Evolutionary conservation across 306 rosid species (phyloP).

Genomic region (Sphenostylis stenocarpa): DNA sequence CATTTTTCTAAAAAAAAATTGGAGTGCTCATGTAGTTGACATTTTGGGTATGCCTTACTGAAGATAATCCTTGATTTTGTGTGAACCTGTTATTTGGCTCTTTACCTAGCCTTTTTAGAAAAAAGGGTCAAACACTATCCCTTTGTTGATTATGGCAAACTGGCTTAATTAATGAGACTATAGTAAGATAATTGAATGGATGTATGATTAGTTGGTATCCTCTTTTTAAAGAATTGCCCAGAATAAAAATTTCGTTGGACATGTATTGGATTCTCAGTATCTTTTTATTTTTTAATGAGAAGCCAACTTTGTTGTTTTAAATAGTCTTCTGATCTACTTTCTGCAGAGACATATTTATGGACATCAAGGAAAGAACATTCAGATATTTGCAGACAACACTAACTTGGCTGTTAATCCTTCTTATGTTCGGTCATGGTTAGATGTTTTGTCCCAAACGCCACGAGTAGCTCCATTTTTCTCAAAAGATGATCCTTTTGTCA

Average conservation of each 20-base stretch:
- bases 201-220: not conserved
- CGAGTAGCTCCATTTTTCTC: conserved; percentile 94
- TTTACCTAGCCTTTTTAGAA: too few relatives aligned
- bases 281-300: not conserved
- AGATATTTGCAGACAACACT: conserved; percentile 79
- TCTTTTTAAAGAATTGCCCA: not conserved
- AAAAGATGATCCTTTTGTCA: conserved; percentile 76
- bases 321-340: conserved; percentile 32
- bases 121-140: too few relatives aligned
- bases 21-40: not conserved
- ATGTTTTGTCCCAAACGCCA: conserved; percentile 79
- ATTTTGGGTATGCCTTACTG: not conserved
- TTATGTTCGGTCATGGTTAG: conserved; percentile 82
- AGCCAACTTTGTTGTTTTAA: not conserved
- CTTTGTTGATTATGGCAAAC: not conserved
- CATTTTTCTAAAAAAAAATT: not conserved
- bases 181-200: not conserved
- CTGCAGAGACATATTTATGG: conserved; percentile 94
- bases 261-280: not conserved
- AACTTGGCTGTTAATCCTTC: conserved; percentile 93
- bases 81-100: not conserved
- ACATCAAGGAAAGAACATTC: conserved; percentile 72
- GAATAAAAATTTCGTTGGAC: not conserved
- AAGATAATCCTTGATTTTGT: not conserved
- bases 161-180: not conserved